Evolutionary conservation across 495 filamentous ascomycete genomes (phyloP), one percentile per base, ranked within the genome.

Genomic region (Tuber indicum): DNA sequence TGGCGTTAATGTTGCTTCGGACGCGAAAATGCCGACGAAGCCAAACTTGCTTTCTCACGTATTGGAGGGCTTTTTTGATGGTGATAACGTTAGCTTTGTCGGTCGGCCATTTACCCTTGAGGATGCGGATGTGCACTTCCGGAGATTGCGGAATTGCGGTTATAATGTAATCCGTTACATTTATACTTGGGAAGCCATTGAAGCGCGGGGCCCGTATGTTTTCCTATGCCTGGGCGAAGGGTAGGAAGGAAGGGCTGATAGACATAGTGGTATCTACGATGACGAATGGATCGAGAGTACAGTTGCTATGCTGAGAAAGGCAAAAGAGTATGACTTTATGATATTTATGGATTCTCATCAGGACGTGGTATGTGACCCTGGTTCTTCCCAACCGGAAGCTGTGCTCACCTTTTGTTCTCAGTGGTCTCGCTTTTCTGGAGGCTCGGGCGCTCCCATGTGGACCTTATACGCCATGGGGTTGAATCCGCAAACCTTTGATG

Each of bases 131-230:
- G 87, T 89, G 1, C 96, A 99, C 82, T 97, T 99, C 84, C 89
- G 92, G n/a, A 87, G 94, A 46, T 85, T 99, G 73, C 91, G 91
- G 77, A 91, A 91, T 77, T 97, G 89, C 87, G 96, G 96, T 10
- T 99, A 97, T 85, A 99, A 98, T 84, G 93, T 92, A 1, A 95
- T 99, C 73, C 88, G 96, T 81, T 99, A 99, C 83, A 88, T 99
- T 77, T 99, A 97, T 84, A 98, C 95, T 0, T 99, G 96, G 96
- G 96, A 99, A 84, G 95, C 96, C n/a, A 95, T 99, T 82, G 96
- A 99, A 86, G 91, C 94, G 76, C 91, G 91, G 19, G 96, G 94
- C 0, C 96, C 96, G 58, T 74, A 58, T 26, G 72, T 74, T 23
- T 45, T 66, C n/a, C 58, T 36, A 36, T 14, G 58, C 26, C 26